Percentiles rank a stretch among this genome's conserved stretches.
These are phyloP conservation scores for Scutellaria baicalensis DNA, from an alignment of 257 asterid species.

Conservation along the genomic window DNA sequence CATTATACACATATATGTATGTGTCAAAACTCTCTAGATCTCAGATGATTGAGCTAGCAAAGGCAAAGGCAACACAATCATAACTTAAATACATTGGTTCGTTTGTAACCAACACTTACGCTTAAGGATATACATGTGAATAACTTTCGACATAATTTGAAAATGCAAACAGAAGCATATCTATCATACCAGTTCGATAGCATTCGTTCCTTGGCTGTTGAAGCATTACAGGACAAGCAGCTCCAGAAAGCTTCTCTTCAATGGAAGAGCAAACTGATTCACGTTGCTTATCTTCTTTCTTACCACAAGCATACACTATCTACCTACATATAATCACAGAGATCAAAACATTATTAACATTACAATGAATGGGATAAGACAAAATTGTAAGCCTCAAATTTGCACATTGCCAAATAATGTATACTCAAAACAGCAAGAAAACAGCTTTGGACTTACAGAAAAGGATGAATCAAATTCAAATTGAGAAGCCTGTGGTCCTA, in stretches of 20 bases:
- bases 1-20: neutral
- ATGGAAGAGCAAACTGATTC: neutral
- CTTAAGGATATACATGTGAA: neutral
- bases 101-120: neutral
- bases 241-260: neutral
- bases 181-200: neutral
- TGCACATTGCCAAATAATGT: neutral
- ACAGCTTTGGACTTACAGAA: conserved; percentile 14
- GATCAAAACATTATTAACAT: neutral
- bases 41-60: too few species aligned
- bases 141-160: neutral
- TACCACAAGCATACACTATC: neutral
- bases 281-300: neutral
- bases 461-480: conserved; percentile 15
- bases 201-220: neutral
- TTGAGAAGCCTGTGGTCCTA: conserved; percentile 36
- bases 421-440: conserved; percentile 4
- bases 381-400: neutral
- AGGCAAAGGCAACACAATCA: too few species aligned
- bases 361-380: neutral
- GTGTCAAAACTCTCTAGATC: too few species aligned
- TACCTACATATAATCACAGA: conserved; percentile 1
- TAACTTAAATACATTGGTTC: too few species aligned
- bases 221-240: neutral
- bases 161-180: neutral